Evolutionary conservation across 192 early-diverging fungal species (phyloP), one percentile per base, ranked within the genome.

Genomic region (Linderina pennispora): DNA sequence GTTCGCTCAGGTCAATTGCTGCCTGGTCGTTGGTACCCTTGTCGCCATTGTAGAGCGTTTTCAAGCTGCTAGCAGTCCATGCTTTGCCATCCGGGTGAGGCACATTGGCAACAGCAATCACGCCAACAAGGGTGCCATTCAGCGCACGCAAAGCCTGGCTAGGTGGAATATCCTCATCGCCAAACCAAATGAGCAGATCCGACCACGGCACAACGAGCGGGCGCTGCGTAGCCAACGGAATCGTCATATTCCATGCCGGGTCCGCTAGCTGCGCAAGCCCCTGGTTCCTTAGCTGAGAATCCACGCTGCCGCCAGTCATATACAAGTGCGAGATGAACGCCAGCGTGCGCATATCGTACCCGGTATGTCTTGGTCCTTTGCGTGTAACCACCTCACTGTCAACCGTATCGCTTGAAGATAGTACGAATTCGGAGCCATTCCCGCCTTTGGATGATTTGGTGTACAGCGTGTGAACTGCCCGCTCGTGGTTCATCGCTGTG

Each of bases 111-210:
- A 61, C 54, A 6, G 52, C 78, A 7, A 93, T 76, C 3, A 97
- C 64, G 1, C 78, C 92, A 0, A 97, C 91, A 4, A 97, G 28
- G 21, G 75, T 77, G 2, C 89, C 93, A 62, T 95, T 98, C 17
- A 96, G 68, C 0, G 87, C 85, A 48, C 85, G 78, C 20, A 92
- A 61, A 2, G 87, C 45, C 58, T 98, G 90, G 48, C 83, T 85
- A 2, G 74, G 63, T 7, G 88, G 83, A 3, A 98, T 75, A 19
- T 92, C 85, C 41, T 81, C 82, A 41, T 78, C 82, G 22, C 83
- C 58, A 9, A 89, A 45, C 78, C 85, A 85, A 10, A 91, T 23
- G 0, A 78, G 72, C 31, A 86, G 61, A n/a, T 71, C 55, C 0
- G 56, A 50, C 84, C 84, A 86, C 26, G 82, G 76, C 34, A 87